A percentile compares a stretch with the other conserved stretches of the same genome.
These are phyloP conservation scores for Albifimbria verrucaria DNA, from an alignment of 2,329 filamentous ascomycete species.

Conservation along the genomic window DNA sequence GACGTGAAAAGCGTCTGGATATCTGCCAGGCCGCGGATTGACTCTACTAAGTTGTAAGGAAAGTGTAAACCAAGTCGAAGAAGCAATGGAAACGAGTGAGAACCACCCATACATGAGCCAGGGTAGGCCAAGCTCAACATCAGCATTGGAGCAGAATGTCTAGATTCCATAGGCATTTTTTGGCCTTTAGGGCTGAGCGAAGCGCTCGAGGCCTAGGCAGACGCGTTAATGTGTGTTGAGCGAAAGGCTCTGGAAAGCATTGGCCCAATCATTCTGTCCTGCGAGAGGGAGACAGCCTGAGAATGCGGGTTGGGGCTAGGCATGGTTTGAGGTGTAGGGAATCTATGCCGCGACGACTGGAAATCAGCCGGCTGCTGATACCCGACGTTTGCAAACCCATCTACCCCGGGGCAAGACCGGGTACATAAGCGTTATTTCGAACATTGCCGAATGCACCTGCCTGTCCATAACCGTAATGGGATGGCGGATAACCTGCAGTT, in stretches of 20 bases:
- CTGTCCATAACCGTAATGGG: slow-evolving; percentile 32
- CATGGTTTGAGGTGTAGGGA: slow-evolving; percentile 36
- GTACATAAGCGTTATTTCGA: slow-evolving; percentile 24
- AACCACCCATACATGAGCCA: no score
- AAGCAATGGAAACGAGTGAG: no score
- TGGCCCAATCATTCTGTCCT: slow-evolving; percentile 57
- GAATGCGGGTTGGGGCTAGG: slow-evolving; percentile 31
- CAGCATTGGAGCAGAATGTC: no score
- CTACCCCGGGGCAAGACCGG: slow-evolving; percentile 23
- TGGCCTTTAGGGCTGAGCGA: no score
- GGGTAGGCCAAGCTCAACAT: no score
- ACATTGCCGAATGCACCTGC: slow-evolving; percentile 29
- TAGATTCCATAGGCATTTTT: no score
- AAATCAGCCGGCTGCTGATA: slow-evolving; percentile 40
- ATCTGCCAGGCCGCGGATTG: no score
- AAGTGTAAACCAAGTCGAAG: no score
- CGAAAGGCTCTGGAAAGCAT: slow-evolving; percentile 67
- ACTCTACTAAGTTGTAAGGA: no score
- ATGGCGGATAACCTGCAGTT: slow-evolving; percentile 29
- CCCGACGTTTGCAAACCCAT: slow-evolving; percentile 23
- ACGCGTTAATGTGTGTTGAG: slow-evolving; percentile 56
- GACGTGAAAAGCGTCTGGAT: no score
- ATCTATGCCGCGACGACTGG: slow-evolving; percentile 44
- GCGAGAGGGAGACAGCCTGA: slow-evolving; percentile 39
- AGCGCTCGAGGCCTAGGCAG: no score